A percentile compares a stretch with the other conserved stretches of the same genome.
Conservation (phyloP, 805 yeast genomes). For the Saccharomycopsis fermentans region DNA sequence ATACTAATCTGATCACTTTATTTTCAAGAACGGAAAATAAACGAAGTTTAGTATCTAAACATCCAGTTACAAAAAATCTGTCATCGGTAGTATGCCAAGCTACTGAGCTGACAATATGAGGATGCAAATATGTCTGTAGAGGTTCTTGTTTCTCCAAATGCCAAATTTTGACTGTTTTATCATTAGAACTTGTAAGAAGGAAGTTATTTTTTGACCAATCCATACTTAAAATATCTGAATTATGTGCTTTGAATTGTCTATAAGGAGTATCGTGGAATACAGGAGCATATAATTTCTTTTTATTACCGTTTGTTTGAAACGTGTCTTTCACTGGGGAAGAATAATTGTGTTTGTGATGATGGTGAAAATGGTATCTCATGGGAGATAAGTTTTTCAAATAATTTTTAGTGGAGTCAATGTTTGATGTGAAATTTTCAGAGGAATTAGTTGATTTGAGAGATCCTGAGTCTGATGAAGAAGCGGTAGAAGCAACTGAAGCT, state of each 20-base stretch:
- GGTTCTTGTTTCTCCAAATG: conserved; percentile 60
- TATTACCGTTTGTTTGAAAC: background rate
- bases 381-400: background rate
- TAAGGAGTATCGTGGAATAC: conserved; percentile 65
- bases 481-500: background rate
- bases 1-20: conserved; percentile 28
- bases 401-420: background rate
- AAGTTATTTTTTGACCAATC: conserved; percentile 89
- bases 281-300: conserved; percentile 46
- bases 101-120: conserved; percentile 76
- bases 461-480: background rate
- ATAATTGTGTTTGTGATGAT: background rate
- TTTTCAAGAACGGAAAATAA: conserved; percentile 82
- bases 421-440: background rate
- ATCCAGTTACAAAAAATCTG: conserved; percentile 74
- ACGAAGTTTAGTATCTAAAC: conserved; percentile 63
- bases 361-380: background rate
- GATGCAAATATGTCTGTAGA: conserved; percentile 54
- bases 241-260: conserved; percentile 54
- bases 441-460: background rate
- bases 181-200: conserved; percentile 73
- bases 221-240: conserved; percentile 57
- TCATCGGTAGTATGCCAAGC: conserved; percentile 81
- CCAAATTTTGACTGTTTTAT: conserved; percentile 76
- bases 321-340: background rate